Base-by-base conservation (phyloP, 2,329 filamentous ascomycete species). In the Rhynchosporium secalis region DNA sequence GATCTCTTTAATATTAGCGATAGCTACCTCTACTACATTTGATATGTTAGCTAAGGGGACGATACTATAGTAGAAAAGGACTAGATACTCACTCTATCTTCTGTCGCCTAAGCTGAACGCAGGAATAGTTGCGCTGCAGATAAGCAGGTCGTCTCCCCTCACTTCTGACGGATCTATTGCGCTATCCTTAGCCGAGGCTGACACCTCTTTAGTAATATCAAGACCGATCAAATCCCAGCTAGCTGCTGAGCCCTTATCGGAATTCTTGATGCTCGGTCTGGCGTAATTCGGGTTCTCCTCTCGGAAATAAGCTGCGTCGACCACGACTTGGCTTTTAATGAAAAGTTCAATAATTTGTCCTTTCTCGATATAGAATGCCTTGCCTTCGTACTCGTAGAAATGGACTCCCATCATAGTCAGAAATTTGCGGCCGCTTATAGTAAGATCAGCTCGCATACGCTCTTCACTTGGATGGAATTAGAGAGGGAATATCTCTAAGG, bases 301-400 rank as follows among this genome's bases (percentile, higher is more conserved):
- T 57, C 61, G 62, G 63, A 73, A 74, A 52, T 63, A 68, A 48
- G 60, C 61, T 20, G 70, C 63, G 66, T 73, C 66, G 40, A 74
- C 60, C 56, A 74, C 71, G 57, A 74, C 66, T 62, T 64, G 63
- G 58, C 69, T 68, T 40, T 70, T 56, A 54, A 74, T 58, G 58
- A 56, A 63, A 31, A 65, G 58, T 60, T 62, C 56, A 20, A 71
- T 33, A 43, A 61, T 52, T 20, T 64, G 54, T 31, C 62, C 66
- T 60, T 73, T 71, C 13, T 72, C 63, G 52, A 74, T 72, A 58
- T 72, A 68, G 62, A 76, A 77, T 46, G 69, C 71, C 47, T 61
- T 72, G 46, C 74, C 72, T 62, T 71, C 67, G 65, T 68, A 77
- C 54, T 75, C 63, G 58, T 56, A 64, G 66, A 72, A 65, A 49